These are phyloP conservation scores for Penicillium concentricum DNA, from an alignment of 2,329 filamentous ascomycete species.

Conservation along the genomic window DNA sequence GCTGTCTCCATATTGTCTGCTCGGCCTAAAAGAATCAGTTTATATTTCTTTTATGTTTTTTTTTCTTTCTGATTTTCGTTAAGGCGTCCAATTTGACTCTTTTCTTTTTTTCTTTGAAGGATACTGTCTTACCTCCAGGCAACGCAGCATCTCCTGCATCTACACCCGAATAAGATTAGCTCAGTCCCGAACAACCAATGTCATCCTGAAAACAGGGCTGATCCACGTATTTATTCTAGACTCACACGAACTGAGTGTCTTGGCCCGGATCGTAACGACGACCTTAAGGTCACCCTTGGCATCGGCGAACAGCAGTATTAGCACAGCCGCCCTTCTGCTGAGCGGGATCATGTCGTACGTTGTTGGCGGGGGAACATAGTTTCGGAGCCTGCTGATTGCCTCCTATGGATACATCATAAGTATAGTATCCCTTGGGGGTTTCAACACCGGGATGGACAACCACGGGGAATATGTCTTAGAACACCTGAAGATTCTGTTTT, in stretches of 20 bases:
- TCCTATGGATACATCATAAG: slow-evolving; percentile 30
- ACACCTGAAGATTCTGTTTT: neutral
- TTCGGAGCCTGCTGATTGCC: slow-evolving; percentile 57
- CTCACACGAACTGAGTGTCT: slow-evolving; percentile 57
- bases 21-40: slow-evolving; percentile 43
- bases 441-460: slow-evolving; percentile 24
- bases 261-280: slow-evolving; percentile 62
- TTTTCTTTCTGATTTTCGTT: neutral
- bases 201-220: slow-evolving; percentile 13
- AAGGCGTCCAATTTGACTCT: neutral
- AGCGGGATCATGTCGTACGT: slow-evolving; percentile 58
- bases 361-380: slow-evolving; percentile 58
- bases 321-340: slow-evolving; percentile 74
- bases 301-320: slow-evolving; percentile 86
- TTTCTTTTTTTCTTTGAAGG: neutral
- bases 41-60: neutral
- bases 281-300: slow-evolving; percentile 71
- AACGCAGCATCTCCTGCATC: slow-evolving; percentile 83
- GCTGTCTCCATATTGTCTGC: slow-evolving; percentile 57
- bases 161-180: slow-evolving; percentile 24
- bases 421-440: slow-evolving; percentile 7
- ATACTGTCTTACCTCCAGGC: slow-evolving; percentile 65
- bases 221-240: neutral
- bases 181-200: slow-evolving; percentile 9
- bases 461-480: slow-evolving; percentile 6